These are phyloP conservation scores for Verticillium nubilum DNA, from an alignment of 2,329 filamentous ascomycete species.

Conservation along the genomic window DNA sequence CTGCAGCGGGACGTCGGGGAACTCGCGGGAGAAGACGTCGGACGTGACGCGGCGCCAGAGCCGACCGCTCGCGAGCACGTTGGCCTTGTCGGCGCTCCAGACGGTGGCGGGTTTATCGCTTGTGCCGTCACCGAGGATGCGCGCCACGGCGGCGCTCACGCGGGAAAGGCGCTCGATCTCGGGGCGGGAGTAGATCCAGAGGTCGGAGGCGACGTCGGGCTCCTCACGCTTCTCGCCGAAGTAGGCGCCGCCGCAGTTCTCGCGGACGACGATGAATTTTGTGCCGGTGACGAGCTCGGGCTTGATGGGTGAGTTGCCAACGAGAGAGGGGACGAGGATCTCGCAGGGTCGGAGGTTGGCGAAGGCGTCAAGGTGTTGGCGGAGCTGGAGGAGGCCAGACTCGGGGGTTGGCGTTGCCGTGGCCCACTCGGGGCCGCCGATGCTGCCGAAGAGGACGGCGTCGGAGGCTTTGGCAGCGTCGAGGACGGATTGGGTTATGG, in stretches of 20 bases:
- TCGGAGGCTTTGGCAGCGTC: constrained; percentile 36
- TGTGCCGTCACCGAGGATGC: constrained; percentile 20
- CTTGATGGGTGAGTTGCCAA: constrained; percentile 37
- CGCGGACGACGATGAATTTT: constrained; percentile 42
- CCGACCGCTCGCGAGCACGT: constrained; percentile 43
- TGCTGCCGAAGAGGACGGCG: constrained; percentile 40
- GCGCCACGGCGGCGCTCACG: constrained; percentile 38
- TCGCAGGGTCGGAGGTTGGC: constrained; percentile 45
- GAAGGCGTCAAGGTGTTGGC: constrained; percentile 36
- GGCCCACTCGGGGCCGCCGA: constrained; percentile 43
- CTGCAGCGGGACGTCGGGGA: constrained; percentile 33
- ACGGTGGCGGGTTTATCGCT: constrained; percentile 31
- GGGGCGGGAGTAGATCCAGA: constrained; percentile 37
- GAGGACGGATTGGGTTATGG: constrained; percentile 36
- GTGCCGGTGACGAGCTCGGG: constrained; percentile 35
- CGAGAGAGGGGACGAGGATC: constrained; percentile 33
- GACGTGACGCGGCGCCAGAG: constrained; percentile 40
- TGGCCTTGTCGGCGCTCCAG: constrained; percentile 46
- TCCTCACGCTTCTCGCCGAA: constrained; percentile 41
- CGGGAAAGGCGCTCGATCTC: constrained; percentile 43
- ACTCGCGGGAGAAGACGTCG: constrained; percentile 33
- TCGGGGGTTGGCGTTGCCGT: constrained; percentile 34
- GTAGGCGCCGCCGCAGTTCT: constrained; percentile 46
- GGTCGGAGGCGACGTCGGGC: constrained; percentile 36
- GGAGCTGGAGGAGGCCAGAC: constrained; percentile 34